phyloP scores from a whole-genome alignment of 805 yeast genomes.

The Wickerhamomyces strasburgensis region DNA sequence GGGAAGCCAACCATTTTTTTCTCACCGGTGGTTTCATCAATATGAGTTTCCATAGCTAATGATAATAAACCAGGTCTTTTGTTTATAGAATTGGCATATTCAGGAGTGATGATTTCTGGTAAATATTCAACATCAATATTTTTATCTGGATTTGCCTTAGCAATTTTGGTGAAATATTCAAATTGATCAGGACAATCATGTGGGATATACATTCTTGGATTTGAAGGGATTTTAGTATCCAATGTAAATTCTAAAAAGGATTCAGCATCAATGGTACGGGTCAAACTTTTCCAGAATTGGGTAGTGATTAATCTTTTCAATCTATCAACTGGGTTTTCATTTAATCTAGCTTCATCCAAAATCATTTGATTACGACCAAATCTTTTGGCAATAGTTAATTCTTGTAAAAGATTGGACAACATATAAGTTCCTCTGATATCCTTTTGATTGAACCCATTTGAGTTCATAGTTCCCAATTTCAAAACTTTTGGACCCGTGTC shows the following conservation, averaged over 20 bases:
- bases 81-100: conserved; percentile 71
- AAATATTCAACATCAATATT: conserved; percentile 70
- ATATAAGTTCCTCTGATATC: conserved; percentile 85
- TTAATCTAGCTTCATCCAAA: conserved; percentile 76
- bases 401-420: conserved; percentile 83
- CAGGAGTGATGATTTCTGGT: conserved; percentile 72
- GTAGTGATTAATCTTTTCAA: conserved; percentile 67
- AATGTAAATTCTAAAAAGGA: conserved; percentile 65
- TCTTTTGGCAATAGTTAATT: conserved; percentile 78
- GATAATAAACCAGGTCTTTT: conserved; percentile 83
- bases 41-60: conserved; percentile 56
- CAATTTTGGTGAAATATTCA: conserved; percentile 55
- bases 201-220: conserved; percentile 79
- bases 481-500: conserved; percentile 83
- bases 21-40: conserved; percentile 48
- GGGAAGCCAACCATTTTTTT: conserved; percentile 61
- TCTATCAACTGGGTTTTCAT: conserved; percentile 82
- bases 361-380: conserved; percentile 75
- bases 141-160: conserved; percentile 48
- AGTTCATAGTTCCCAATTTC: conserved; percentile 75
- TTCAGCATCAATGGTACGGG: conserved; percentile 61
- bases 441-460: conserved; percentile 69
- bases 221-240: conserved; percentile 71
- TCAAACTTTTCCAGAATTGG: conserved; percentile 76
- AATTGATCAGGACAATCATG: conserved; percentile 63